Base-by-base conservation (phyloP, 768 basidiomycete genomes). In the Postia placenta region DNA sequence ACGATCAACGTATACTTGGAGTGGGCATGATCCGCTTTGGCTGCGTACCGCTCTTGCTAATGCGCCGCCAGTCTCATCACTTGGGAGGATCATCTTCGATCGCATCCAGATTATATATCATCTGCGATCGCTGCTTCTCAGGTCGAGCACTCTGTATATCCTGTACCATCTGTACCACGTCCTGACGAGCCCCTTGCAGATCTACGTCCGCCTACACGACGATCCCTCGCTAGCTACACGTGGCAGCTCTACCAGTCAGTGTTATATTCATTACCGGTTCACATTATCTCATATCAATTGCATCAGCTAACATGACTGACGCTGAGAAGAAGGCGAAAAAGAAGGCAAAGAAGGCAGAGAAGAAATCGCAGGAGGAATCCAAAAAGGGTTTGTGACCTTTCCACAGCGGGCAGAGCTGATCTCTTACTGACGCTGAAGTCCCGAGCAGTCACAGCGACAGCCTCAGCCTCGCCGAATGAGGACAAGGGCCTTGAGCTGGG, bases 1-100 rank as follows among this genome's bases (percentile, higher is more conserved):
- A 95, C 88, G 6, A 68, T 98, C 27, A 85, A 83, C 46, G 80
- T 91, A 11, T 98, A 98, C 63, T 52, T 88, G 46, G 80, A 82
- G 95, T 97, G 57, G 52, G 87, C 70, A 7, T 24, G 14, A 33
- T 20, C 49, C 38, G 24, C 53, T n/a, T n/a, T n/a, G n/a, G n/a
- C n/a, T n/a, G n/a, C n/a, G n/a, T n/a, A n/a, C n/a, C n/a, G n/a
- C n/a, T n/a, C n/a, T n/a, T n/a, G n/a, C n/a, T n/a, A n/a, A n/a
- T n/a, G 33, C 19, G 45, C 39, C 17, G 38, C 22, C 51, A 94
- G 92, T 46, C 69, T 95, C 58, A 68, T 95, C 41, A 68, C 74
- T 38, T 96, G 87, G 83, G 92, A 91, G 64, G 87, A 95, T 63
- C 68, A 68, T 24, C 68, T 97, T 15, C 79, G 86, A 12, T 81